Base-by-base conservation (phyloP, 768 basidiomycete genomes). In the Pleurotus citrinopileatus region DNA sequence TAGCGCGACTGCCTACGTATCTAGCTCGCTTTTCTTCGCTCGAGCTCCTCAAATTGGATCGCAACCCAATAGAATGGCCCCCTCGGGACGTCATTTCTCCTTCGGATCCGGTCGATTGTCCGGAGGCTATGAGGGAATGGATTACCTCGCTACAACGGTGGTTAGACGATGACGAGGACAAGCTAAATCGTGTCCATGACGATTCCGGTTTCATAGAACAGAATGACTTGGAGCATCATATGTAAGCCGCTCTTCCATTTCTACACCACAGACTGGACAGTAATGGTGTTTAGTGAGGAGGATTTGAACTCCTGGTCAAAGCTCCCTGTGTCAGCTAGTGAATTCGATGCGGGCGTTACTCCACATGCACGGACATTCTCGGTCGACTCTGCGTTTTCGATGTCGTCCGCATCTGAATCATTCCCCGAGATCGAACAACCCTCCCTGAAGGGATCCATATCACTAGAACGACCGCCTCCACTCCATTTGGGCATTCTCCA, bases 41-140 rank as follows among this genome's bases (percentile, higher is more conserved):
- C 36, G 83, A 84, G 43, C 79, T 97, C 27, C 76, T 98, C 61
- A 91, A 91, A 68, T 73, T 91, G 7, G 94, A 96, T 59, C 84
- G 87, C 58, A 98, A 99, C 64, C 95, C 95, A 2, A 79, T 97
- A 34, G 89, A 94, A 68, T 98, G 94, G 93, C 96, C 96, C 0
- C 89, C 91, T 5, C 79, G 73, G 57, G 55, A 72, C 44, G 71
- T 88, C 12, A 64, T 87, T 65, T 78, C 79, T 40, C 62, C 66
- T 15, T 65, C 70, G 9, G 70, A 65, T 40, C 73, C 76, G 23
- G 58, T 66, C 15, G 72, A 78, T 43, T 75, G 78, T 54, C 67
- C 73, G 27, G 76, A 81, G 46, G 73, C 73, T 15, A 81, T 86
- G 75, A 80, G 79, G 64, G 79, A 83, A 38, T 94, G 92, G 87